Conservation (phyloP, 1,284 basidiomycete genomes). For the Boletus sp. region DNA sequence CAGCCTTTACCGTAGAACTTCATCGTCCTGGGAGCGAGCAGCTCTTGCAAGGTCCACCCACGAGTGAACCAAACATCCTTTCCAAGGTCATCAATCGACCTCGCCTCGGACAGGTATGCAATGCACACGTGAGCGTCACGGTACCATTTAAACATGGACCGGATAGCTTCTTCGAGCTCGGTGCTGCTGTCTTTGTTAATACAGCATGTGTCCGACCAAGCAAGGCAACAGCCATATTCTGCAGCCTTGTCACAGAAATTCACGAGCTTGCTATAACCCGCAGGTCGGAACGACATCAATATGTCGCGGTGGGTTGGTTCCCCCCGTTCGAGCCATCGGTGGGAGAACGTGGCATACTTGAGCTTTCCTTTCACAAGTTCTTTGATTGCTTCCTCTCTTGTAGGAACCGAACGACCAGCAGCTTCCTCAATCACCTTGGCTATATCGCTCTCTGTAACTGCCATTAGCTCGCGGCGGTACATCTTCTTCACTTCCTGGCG, state of each 20-base stretch:
- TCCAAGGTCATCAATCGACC: slow-evolving; percentile 31
- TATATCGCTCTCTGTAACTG: slow-evolving; percentile 34
- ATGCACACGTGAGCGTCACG: slow-evolving; percentile 36
- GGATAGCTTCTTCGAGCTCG: slow-evolving; percentile 39
- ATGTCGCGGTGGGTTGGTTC: slow-evolving; percentile 57
- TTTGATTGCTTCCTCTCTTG: slow-evolving; percentile 35
- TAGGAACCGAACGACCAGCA: slow-evolving; percentile 48
- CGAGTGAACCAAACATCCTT: slow-evolving; percentile 41
- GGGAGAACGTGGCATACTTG: slow-evolving; percentile 57
- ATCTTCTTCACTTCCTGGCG: slow-evolving; percentile 38
- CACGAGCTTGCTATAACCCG: slow-evolving; percentile 34
- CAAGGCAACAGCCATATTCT: slow-evolving; percentile 34
- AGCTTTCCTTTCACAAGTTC: slow-evolving; percentile 51
- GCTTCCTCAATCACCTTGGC: slow-evolving; percentile 33
- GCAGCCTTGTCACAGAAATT: slow-evolving; percentile 33
- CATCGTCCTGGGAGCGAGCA: slow-evolving; percentile 35
- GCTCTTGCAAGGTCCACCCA: slow-evolving; percentile 37
- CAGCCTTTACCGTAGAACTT: slow-evolving; percentile 37
- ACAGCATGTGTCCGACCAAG: slow-evolving; percentile 39
- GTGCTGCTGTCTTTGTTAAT: slow-evolving; percentile 36
- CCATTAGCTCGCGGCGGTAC: slow-evolving; percentile 32
- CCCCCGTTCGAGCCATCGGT: slow-evolving; percentile 69
- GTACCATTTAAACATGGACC: slow-evolving; percentile 41
- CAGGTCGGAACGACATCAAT: slow-evolving; percentile 35
- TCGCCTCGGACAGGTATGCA: slow-evolving; percentile 38